Evolutionary conservation across 2,329 filamentous ascomycete genomes (phyloP), one percentile per base, ranked within the genome.

Genomic region (Allantophomopsis lycopodina): DNA sequence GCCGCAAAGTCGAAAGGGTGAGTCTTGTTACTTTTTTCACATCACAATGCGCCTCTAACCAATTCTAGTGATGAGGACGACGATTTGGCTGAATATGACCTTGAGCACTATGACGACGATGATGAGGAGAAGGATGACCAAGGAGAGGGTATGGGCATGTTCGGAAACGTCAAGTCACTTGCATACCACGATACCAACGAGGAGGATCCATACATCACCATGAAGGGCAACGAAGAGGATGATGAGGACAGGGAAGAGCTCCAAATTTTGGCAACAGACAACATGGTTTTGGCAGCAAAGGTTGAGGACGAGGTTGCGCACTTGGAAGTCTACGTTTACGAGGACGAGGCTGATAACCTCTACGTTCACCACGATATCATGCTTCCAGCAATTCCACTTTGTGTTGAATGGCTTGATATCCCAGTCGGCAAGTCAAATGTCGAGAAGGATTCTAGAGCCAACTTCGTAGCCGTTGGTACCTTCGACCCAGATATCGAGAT

Each of bases 321-420:
- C 60, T 69, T 98, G 18, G 91, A 98, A 60, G 83, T 96, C 15
- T 95, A 96, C 55, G 87, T 98, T 20, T 98, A 96, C 62, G 91
- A 98, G 60, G 91, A 96, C 52, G 77, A 77, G 45, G 83, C 80
- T 35, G 91, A 96, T 62, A 98, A 98, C 58, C 79, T 98, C 44
- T 98, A 98, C 60, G 89, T 98, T 17, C 91, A 98, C 65, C 91
- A 98, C 71, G 91, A 98, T 61, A 94, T 98, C 52, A 96, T 98
- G 89, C 73, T 98, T 41, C 91, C 91, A 23, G 89, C 89, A 17
- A 94, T 98, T 55, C 91, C 91, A 10, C 76, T 98, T 6, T 91
- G 86, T 54, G 73, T 96, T 32, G 91, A 98, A 65, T 98, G 91
- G 91, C 64, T 98, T 35, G 85, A 95, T 57, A 71, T 94, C 41